Percentiles rank a stretch among this genome's conserved stretches.
These are phyloP conservation scores for Garcia nutans DNA, from an alignment of 345 rosid species.

Conservation along the genomic window DNA sequence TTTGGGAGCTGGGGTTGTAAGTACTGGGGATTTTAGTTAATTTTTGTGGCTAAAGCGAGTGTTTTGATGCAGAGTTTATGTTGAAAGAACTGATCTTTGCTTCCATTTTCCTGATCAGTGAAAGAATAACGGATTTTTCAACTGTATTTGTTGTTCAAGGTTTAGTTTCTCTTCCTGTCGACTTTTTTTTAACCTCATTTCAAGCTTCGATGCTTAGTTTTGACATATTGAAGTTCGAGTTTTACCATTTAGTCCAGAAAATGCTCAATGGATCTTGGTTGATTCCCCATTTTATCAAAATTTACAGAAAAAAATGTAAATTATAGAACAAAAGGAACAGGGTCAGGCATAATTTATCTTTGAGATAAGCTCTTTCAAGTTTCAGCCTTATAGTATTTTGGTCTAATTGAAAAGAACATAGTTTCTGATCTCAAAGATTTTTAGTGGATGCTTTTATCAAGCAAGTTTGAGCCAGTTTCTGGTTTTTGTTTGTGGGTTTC, in stretches of 20 bases:
- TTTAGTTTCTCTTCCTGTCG: background rate
- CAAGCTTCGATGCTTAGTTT: background rate
- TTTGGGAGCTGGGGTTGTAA: background rate
- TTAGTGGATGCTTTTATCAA: background rate
- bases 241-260: background rate
- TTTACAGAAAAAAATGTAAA: background rate
- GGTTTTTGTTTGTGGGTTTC: slow-evolving; percentile 3
- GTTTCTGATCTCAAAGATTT: background rate
- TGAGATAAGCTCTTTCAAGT: background rate
- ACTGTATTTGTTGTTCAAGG: slow-evolving; percentile 5
- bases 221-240: background rate
- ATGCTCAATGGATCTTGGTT: background rate
- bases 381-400: background rate
- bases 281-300: background rate
- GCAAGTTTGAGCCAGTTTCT: background rate
- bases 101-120: slow-evolving; percentile 6
- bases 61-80: slow-evolving; percentile 16
- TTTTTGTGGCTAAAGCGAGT: background rate
- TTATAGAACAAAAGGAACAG: background rate
- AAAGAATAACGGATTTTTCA: slow-evolving; percentile 15
- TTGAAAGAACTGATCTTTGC: slow-evolving; percentile 20
- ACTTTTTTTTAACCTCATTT: background rate
- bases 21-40: background rate
- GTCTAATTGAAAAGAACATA: background rate
- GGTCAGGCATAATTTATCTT: background rate